Percentiles rank a stretch among this genome's conserved stretches.
phyloP scores from a whole-genome alignment of 1,139 yeast genomes.

The Geotrichum klebahnii region DNA sequence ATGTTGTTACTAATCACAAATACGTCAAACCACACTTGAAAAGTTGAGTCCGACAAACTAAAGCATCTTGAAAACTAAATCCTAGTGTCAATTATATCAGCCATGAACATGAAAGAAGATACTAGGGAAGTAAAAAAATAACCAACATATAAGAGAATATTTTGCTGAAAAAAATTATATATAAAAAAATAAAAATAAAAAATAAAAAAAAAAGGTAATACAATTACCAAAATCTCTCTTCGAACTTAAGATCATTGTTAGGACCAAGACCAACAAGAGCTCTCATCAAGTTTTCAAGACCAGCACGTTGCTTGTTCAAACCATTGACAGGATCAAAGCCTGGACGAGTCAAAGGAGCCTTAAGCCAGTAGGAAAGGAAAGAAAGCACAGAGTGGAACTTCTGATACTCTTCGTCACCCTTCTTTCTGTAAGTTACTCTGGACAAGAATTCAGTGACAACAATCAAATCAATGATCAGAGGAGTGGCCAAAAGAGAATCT shows the following conservation, averaged over 20 bases:
- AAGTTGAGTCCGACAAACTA: no score
- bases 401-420: conserved; percentile 49
- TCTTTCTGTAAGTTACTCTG: conserved; percentile 72
- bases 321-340: conserved; percentile 91
- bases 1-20: no score
- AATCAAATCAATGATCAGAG: conserved; percentile 85
- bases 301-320: conserved; percentile 89
- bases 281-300: conserved; percentile 85
- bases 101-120: no score
- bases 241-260: conserved; percentile 86
- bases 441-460: conserved; percentile 86
- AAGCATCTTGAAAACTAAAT: no score
- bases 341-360: conserved; percentile 90
- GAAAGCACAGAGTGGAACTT: conserved; percentile 80
- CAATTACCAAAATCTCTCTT: conserved; percentile 65
- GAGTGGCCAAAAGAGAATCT: conserved; percentile 91
- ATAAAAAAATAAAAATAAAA: conserved; percentile 7
- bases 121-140: no score
- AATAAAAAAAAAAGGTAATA: conserved; percentile 4
- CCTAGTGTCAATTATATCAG: no score
- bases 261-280: conserved; percentile 87
- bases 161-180: conserved; percentile 9
- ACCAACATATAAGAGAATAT: no score
- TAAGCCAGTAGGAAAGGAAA: conserved; percentile 90
- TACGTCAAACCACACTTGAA: no score